Conservation (phyloP, 108 stramenopile genomes). For the Discostella pseudostelligera region DNA sequence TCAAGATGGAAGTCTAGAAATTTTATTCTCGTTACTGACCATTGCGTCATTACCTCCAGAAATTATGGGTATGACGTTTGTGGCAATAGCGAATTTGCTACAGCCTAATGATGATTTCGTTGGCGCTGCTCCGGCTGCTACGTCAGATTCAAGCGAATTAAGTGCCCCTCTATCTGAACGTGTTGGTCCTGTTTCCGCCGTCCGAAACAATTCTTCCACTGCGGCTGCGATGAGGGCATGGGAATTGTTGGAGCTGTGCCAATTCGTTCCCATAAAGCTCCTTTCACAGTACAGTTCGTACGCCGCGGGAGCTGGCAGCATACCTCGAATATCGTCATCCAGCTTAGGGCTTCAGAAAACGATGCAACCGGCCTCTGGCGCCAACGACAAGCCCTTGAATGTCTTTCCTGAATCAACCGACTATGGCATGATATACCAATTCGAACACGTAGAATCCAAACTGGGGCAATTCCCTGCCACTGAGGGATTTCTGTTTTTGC, state of each 20-base stretch:
- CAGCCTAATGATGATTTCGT: slow-evolving; percentile 20
- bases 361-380: background rate
- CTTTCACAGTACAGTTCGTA: slow-evolving; percentile 57
- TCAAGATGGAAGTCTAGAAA: slow-evolving; percentile 58
- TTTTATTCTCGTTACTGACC: slow-evolving; percentile 68
- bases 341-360: background rate
- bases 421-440: slow-evolving; percentile 72
- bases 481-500: slow-evolving; percentile 72
- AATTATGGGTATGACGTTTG: slow-evolving; percentile 63
- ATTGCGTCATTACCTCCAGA: slow-evolving; percentile 55
- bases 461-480: slow-evolving; percentile 74
- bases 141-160: background rate
- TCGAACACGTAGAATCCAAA: slow-evolving; percentile 77
- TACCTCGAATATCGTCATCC: slow-evolving; percentile 13
- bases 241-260: slow-evolving; percentile 74
- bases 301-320: slow-evolving; percentile 23
- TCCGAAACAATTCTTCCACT: slow-evolving; percentile 19
- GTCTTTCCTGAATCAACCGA: slow-evolving; percentile 42
- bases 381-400: slow-evolving; percentile 17
- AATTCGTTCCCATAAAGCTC: slow-evolving; percentile 63
- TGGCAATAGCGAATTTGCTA: slow-evolving; percentile 72
- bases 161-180: background rate
- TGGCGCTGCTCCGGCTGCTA: slow-evolving; percentile 31
- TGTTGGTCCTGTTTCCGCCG: slow-evolving; percentile 3
- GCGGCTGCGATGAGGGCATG: slow-evolving; percentile 54